Evolutionary conservation across 495 filamentous ascomycete species (phyloP), one percentile per base, ranked within the genome.

Genomic region (Penicillium antarcticum): DNA sequence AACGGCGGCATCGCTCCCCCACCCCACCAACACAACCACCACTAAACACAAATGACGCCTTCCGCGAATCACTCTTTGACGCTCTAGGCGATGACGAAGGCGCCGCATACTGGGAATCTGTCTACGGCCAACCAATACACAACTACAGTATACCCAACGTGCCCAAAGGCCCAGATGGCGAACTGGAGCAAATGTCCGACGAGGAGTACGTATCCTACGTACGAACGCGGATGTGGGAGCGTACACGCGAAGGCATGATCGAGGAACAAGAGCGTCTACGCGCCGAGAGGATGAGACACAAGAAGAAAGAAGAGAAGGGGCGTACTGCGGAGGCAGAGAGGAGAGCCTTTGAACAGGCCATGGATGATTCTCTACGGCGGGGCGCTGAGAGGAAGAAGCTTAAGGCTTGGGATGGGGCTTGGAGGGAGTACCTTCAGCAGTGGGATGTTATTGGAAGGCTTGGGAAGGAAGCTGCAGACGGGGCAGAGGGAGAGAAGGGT

Each of bases 21-120:
- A 21, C 77, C 85, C 58, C 75, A 24, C 41, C 17, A 19, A 10
- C 18, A 26, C 51, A 31, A 49, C 24, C 50, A 40, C 32, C 24
- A 49, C 47, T 26, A 38, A 33, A 45, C 80, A 76, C 87, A 5
- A 79, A 85, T 16, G 70, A 77, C 9, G 91, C 92, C 13, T 98
- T 98, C 69, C 86, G 89, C 21, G 89, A 96, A 72, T 94, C 89
- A n/a, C 84, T 97, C 41, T 96, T 97, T 75, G 94, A 98, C 68
- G 94, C 94, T n/a, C 85, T 98, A 67, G 95, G 91, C 34, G 94
- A 98, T 69, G 94, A 98, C 70, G 94, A 98, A 72, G 94, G 94
- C 33, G 94, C 94, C 36, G 82, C 81, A 31, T 97, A 89, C 73
- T 98, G 94, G 94, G 87, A 96, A 65, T 80, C 82, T 31, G 90